Conservation (phyloP, 2,329 filamentous ascomycete genomes). For the Mariannaea elegans region DNA sequence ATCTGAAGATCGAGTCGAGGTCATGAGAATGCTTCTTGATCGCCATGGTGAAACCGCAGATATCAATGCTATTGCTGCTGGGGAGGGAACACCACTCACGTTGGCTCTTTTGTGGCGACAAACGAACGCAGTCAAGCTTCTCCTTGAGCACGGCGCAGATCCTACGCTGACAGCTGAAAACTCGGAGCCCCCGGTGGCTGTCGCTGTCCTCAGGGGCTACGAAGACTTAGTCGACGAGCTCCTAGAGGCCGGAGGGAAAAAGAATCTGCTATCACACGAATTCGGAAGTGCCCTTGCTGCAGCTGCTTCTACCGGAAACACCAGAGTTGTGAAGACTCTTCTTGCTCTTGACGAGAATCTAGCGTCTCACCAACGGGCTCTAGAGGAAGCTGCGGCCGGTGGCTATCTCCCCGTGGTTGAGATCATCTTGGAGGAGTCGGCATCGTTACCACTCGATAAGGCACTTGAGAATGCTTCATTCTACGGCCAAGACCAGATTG, state of each 20-base stretch:
- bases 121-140: slow-evolving; percentile 18
- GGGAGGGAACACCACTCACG: slow-evolving; percentile 12
- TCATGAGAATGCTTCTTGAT: slow-evolving; percentile 17
- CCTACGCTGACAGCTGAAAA: slow-evolving; percentile 10
- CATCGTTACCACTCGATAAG: slow-evolving; percentile 8
- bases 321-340: slow-evolving; percentile 12
- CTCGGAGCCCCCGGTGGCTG: slow-evolving; percentile 14
- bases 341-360: slow-evolving; percentile 8
- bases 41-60: neutral
- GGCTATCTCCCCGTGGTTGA: slow-evolving; percentile 11
- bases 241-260: slow-evolving; percentile 3
- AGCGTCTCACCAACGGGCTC: slow-evolving; percentile 14
- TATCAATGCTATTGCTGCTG: slow-evolving; percentile 6
- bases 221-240: slow-evolving; percentile 20
- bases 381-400: slow-evolving; percentile 14
- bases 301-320: slow-evolving; percentile 19
- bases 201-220: slow-evolving; percentile 19
- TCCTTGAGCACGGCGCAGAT: slow-evolving; percentile 15
- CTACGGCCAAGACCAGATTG: slow-evolving; percentile 29
- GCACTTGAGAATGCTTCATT: slow-evolving; percentile 9
- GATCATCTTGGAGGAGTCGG: slow-evolving; percentile 1
- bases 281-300: slow-evolving; percentile 19
- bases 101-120: slow-evolving; percentile 11
- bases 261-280: slow-evolving; percentile 10
- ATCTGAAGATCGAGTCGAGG: slow-evolving; percentile 3